Conservation (phyloP, 179 eudicot genomes). For the Heliamphora pulchella region DNA sequence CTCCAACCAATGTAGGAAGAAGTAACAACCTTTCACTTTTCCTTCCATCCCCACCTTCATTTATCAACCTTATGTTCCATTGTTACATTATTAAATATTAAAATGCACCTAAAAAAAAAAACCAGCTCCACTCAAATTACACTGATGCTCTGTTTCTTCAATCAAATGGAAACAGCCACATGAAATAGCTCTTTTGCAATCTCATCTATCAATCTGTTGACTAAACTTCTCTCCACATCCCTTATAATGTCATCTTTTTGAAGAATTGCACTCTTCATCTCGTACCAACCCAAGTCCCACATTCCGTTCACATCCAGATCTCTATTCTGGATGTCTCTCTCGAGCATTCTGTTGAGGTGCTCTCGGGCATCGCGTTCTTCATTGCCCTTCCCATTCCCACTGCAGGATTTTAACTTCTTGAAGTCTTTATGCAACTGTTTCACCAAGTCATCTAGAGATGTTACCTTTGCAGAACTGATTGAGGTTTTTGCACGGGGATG, state of each 20-base stretch:
- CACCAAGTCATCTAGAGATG: constrained; percentile 60
- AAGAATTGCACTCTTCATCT: constrained; percentile 27
- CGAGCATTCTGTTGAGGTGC: constrained; percentile 47
- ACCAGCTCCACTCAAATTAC: neutral
- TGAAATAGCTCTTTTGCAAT: constrained; percentile 34
- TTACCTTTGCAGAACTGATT: constrained; percentile 18
- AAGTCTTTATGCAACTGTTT: constrained; percentile 53
- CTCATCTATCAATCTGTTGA: constrained; percentile 55
- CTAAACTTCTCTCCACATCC: constrained; percentile 52
- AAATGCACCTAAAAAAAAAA: neutral
- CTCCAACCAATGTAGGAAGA: no score
- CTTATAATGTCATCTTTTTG: constrained; percentile 49
- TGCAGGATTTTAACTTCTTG: constrained; percentile 36
- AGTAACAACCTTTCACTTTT: no score
- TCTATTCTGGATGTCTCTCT: constrained; percentile 46
- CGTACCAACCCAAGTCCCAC: constrained; percentile 95
- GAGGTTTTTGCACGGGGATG: constrained; percentile 31
- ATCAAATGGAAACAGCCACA: constrained; percentile 16
- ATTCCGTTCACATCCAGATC: constrained; percentile 49
- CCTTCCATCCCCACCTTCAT: no score
- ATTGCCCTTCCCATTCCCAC: constrained; percentile 20
- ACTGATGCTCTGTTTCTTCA: neutral
- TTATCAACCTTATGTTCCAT: no score
- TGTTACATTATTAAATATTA: no score
- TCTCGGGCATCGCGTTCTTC: constrained; percentile 37